phyloP scores from a whole-genome alignment of 2,329 filamentous ascomycete genomes.

The Claviceps sorghi region DNA sequence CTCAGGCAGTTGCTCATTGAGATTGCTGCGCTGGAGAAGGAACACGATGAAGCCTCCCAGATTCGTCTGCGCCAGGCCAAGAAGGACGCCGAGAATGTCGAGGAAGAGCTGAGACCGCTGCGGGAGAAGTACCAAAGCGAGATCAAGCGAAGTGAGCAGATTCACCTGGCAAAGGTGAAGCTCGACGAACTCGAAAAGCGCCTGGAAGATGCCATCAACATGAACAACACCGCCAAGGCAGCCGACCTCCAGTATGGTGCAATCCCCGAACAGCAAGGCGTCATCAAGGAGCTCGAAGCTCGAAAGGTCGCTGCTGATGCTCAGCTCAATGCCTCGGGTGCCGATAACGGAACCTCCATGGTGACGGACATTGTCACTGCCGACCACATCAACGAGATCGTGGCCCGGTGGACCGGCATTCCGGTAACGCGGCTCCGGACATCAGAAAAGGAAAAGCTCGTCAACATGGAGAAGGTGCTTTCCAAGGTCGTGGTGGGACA shows the following conservation, averaged over 20 bases:
- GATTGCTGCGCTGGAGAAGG: conserved; percentile 84
- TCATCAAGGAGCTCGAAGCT: conserved; percentile 68
- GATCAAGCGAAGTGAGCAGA: conserved; percentile 76
- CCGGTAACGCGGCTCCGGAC: conserved; percentile 89
- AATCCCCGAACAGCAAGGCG: conserved; percentile 75
- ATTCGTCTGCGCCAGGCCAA: conserved; percentile 67
- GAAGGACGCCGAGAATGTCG: conserved; percentile 83
- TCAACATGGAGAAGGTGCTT: conserved; percentile 87
- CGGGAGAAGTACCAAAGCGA: conserved; percentile 93
- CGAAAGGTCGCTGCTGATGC: conserved; percentile 70
- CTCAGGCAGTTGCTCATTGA: conserved; percentile 89
- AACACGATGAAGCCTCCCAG: conserved; percentile 88
- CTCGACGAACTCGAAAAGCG: conserved; percentile 85
- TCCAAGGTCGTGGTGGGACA: conserved; percentile 80
- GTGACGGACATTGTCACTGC: conserved; percentile 89
- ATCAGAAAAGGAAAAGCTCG: conserved; percentile 94
- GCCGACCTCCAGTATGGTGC: conserved; percentile 95
- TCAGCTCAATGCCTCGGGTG: conserved; percentile 38
- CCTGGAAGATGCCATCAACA: conserved; percentile 80
- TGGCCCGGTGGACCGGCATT: conserved; percentile 95
- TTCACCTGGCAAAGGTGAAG: conserved; percentile 90
- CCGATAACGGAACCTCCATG: conserved; percentile 54
- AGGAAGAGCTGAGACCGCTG: conserved; percentile 81
- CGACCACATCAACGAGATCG: conserved; percentile 98
- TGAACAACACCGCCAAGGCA: conserved; percentile 69